Base-by-base conservation (phyloP, 2,329 filamentous ascomycete species). In the Lasiodiplodia citricola region DNA sequence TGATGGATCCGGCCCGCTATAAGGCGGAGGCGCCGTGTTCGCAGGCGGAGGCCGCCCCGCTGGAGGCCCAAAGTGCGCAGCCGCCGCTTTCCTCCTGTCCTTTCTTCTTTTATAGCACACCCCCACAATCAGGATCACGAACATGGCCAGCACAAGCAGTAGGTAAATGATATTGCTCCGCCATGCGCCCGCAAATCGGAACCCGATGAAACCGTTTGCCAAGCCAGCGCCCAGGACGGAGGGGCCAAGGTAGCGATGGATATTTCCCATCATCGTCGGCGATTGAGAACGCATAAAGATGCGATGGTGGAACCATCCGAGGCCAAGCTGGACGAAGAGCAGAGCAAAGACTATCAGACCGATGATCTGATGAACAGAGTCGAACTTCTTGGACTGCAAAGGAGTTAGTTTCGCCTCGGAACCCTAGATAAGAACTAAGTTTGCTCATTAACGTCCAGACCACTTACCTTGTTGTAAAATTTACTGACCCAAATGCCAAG, bases 401-500 rank as follows among this genome's bases (percentile, higher is more conserved):
- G 3, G 21, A 47, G 35, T 55, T 4, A 55, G 51, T 21, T 28
- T 8, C 31, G 31, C 31, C 2, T 35, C 31, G 31, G 8, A 10
- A 35, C 10, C 7, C 31, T 35, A 35, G 31, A 35, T 35, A 18
- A 31, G 16, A 37, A 10, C 13, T 35, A 8, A 8, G 23, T 21
- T 25, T 62, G 25, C 11, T 28, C 31, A 35, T 47, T 44, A 1
- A 11, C 28, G 31, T 8, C 13, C 23, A 47, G n/a, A 23, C 5
- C 35, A 37, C 85, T 77, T 80, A 89, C 88, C 72, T 87, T 80
- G 68, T 87, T 85, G 71, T 89, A 89, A 70, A 80, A 77, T 70
- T 80, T 82, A 72, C 85, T 86, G 10, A 84, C 80, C 50, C 82
- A 76, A n/a, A 90, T 79, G 1, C 88, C 88, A 23, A 88, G 72